Conservation (phyloP, 305 asterid species). For the Solanum hybrid region DNA sequence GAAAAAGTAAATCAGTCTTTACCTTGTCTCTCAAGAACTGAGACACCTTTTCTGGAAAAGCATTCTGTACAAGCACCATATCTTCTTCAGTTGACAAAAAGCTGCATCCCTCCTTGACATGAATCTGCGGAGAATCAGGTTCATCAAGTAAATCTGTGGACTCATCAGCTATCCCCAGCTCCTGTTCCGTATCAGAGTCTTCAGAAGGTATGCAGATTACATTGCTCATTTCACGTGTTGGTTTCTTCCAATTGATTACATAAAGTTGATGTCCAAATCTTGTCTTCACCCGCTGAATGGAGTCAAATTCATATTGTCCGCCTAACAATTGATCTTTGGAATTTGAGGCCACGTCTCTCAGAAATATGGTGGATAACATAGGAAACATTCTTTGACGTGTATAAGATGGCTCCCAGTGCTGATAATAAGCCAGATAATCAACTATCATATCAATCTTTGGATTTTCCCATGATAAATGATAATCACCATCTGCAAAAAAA, state of each 20-base stretch:
- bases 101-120: slow-evolving; percentile 36
- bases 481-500: slow-evolving; percentile 46
- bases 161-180: slow-evolving; percentile 28
- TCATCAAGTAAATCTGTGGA: slow-evolving; percentile 37
- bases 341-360: slow-evolving; percentile 55
- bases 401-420: slow-evolving; percentile 86
- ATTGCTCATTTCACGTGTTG: slow-evolving; percentile 20
- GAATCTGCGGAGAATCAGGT: slow-evolving; percentile 43
- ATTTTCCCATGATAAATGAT: slow-evolving; percentile 40
- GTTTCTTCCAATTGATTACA: slow-evolving; percentile 75
- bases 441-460: slow-evolving; percentile 64
- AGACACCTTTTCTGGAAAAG: slow-evolving; percentile 55
- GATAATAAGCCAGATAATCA: slow-evolving; percentile 59
- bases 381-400: slow-evolving; percentile 66
- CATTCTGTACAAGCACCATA: slow-evolving; percentile 62
- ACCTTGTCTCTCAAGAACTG: slow-evolving; percentile 67
- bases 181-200: slow-evolving; percentile 10
- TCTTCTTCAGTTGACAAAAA: slow-evolving; percentile 78
- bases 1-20: slow-evolving; percentile 5
- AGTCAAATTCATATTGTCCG: slow-evolving; percentile 67
- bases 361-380: slow-evolving; percentile 61
- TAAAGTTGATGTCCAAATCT: slow-evolving; percentile 54
- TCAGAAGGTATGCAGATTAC: background rate
- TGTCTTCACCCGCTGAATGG: slow-evolving; percentile 62
- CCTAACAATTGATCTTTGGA: slow-evolving; percentile 33